Conservation (phyloP, 176 grass and related monocot genomes). For the Zea luxurians region DNA sequence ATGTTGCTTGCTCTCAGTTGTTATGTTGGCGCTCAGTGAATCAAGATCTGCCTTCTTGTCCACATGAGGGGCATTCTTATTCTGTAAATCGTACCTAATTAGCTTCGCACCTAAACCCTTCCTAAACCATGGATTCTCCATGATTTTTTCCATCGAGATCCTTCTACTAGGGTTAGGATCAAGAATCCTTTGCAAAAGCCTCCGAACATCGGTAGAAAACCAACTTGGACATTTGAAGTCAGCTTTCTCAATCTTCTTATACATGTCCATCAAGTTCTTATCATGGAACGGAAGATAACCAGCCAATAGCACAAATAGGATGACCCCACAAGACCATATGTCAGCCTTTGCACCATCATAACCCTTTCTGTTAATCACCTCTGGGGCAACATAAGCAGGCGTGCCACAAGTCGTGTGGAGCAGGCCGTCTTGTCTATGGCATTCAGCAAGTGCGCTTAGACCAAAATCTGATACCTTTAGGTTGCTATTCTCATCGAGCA, state of each 20-base stretch:
- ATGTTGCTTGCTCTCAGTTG: constrained; percentile 18
- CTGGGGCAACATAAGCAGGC: constrained; percentile 92
- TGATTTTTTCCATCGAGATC: constrained; percentile 83
- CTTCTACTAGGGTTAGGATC: constrained; percentile 85
- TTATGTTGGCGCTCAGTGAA: neutral
- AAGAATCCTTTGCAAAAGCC: constrained; percentile 74
- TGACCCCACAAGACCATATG: constrained; percentile 96
- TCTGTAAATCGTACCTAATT: constrained; percentile 34
- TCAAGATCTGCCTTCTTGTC: constrained; percentile 4
- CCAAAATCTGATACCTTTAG: constrained; percentile 92
- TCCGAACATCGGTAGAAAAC: constrained; percentile 68
- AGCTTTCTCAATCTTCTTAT: constrained; percentile 88
- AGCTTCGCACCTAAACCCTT: constrained; percentile 76
- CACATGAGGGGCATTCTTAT: constrained; percentile 20
- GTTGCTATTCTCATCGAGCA: constrained; percentile 85
- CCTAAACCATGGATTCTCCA: constrained; percentile 91
- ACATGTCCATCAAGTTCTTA: constrained; percentile 92
- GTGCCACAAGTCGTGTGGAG: constrained; percentile 97
- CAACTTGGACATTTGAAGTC: constrained; percentile 82
- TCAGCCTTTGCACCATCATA: constrained; percentile 95
- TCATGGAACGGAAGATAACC: constrained; percentile 94
- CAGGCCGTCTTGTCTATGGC: constrained; percentile 65
- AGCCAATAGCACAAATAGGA: constrained; percentile 85
- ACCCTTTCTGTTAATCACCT: constrained; percentile 86
- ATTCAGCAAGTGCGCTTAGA: constrained; percentile 69